Conservation (phyloP, 225 moss, liverwort and hornwort genomes). For the Physcomitrium patens region DNA sequence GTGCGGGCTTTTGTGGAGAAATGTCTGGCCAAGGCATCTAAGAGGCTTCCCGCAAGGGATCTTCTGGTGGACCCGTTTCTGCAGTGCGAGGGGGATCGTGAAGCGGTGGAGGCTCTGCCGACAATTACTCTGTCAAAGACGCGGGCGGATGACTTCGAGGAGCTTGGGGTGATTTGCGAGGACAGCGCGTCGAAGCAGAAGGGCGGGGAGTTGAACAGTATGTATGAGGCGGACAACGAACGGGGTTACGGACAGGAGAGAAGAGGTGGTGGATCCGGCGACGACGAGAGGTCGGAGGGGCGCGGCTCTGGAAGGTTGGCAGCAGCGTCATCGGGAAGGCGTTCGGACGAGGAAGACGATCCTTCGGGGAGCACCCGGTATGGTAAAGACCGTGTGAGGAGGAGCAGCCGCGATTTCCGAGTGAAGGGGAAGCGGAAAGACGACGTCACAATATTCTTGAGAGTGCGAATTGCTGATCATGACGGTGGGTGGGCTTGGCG, state of each 20-base stretch:
- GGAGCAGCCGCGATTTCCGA: slow-evolving; percentile 84
- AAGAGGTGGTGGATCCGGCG: slow-evolving; percentile 40
- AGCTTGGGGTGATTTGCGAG: slow-evolving; percentile 68
- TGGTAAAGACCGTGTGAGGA: slow-evolving; percentile 71
- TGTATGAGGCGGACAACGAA: slow-evolving; percentile 41
- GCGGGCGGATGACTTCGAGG: slow-evolving; percentile 67
- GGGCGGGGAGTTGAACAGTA: slow-evolving; percentile 42
- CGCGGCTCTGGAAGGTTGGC: slow-evolving; percentile 53
- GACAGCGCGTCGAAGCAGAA: slow-evolving; percentile 46
- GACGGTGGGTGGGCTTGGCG: slow-evolving; percentile 48
- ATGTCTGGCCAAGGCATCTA: slow-evolving; percentile 83
- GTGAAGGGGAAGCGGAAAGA: slow-evolving; percentile 96
- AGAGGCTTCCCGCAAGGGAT: slow-evolving; percentile 84
- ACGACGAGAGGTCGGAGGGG: slow-evolving; percentile 52
- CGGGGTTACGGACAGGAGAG: slow-evolving; percentile 36
- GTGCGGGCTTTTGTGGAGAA: slow-evolving; percentile 91
- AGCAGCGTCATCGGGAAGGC: slow-evolving; percentile 54
- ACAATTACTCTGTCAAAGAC: slow-evolving; percentile 60
- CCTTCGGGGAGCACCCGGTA: slow-evolving; percentile 63
- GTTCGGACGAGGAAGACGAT: slow-evolving; percentile 68
- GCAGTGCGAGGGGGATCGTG: slow-evolving; percentile 76
- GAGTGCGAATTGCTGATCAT: slow-evolving; percentile 88
- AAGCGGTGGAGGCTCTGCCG: slow-evolving; percentile 64
- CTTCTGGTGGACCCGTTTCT: slow-evolving; percentile 93
- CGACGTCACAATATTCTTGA: slow-evolving; percentile 81